Percentiles rank a stretch among this genome's conserved stretches.
These are phyloP conservation scores for Aquilaria malaccensis DNA, from an alignment of 345 rosid genomes.

Conservation along the genomic window DNA sequence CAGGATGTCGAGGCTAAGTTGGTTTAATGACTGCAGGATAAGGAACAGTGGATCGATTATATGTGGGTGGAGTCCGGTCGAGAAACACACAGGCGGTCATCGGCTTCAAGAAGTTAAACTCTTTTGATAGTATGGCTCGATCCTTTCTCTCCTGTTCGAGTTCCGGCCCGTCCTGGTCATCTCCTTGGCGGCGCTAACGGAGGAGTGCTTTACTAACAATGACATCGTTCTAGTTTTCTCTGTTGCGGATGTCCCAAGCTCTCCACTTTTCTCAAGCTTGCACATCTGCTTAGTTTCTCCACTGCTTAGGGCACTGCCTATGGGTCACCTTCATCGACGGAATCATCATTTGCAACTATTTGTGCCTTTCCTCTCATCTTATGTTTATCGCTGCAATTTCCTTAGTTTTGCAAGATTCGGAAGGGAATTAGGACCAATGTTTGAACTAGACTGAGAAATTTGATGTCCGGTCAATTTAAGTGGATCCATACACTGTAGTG, in stretches of 20 bases:
- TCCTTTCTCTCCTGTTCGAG: too few species aligned
- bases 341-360: constrained; percentile 94
- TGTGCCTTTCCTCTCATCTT: not conserved
- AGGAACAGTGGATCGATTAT: constrained; percentile 9
- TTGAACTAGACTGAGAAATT: not conserved
- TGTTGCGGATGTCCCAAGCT: constrained; percentile 14
- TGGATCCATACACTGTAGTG: too few species aligned
- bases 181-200: too few species aligned
- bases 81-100: constrained; percentile 2
- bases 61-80: constrained; percentile 8
- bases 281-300: constrained; percentile 86
- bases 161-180: too few species aligned
- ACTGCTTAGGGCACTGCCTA: constrained; percentile 93
- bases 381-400: not conserved
- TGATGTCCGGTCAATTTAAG: not conserved
- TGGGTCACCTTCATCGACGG: constrained; percentile 99
- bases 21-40: constrained; percentile 13
- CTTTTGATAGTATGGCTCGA: too few species aligned
- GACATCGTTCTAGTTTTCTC: too few species aligned
- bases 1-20: constrained; percentile 11
- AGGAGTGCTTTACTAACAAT: too few species aligned
- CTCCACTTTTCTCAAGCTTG: constrained; percentile 58
- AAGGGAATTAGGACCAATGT: constrained; percentile 1
- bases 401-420: not conserved
- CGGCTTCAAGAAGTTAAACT: constrained; percentile 1